phyloP scores from a whole-genome alignment of 192 early-diverging fungal species.

The Backusella westeae region DNA sequence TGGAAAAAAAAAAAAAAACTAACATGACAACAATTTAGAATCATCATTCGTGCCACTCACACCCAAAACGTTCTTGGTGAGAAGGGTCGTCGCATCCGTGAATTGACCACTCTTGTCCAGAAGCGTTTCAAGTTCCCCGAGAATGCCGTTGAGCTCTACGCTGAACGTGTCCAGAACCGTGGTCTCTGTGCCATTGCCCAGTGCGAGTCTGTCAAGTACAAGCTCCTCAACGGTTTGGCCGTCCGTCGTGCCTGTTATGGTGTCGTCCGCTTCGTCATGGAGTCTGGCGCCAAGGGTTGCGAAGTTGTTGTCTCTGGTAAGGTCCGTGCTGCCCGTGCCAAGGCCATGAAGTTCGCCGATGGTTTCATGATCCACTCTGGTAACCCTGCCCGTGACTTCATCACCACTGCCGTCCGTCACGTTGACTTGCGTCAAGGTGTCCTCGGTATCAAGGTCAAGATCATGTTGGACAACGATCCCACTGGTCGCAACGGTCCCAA shows the following conservation, averaged over 20 bases:
- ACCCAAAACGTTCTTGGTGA: conserved; percentile 98
- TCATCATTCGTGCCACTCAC: conserved; percentile 99
- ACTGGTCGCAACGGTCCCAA: conserved; percentile 92
- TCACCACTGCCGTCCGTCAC: conserved; percentile 96
- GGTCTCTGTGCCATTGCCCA: conserved; percentile 98
- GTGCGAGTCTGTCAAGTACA: conserved; percentile 98
- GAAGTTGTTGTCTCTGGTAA: conserved; percentile 99
- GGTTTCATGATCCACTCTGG: conserved; percentile 99
- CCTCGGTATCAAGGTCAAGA: conserved; percentile 99
- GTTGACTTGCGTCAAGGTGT: conserved; percentile 99
- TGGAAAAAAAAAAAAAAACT: not conserved
- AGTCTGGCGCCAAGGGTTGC: conserved; percentile 98
- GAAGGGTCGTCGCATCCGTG: conserved; percentile 98
- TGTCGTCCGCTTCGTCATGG: conserved; percentile 99
- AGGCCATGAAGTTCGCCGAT: conserved; percentile 99
- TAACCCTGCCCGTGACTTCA: conserved; percentile 94
- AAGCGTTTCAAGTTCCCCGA: conserved; percentile 99
- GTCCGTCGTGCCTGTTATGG: conserved; percentile 97
- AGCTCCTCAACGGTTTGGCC: conserved; percentile 94
- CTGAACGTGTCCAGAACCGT: conserved; percentile 95
- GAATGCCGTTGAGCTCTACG: conserved; percentile 97
- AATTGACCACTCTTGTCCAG: conserved; percentile 96
- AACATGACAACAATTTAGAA: conserved; percentile 28
- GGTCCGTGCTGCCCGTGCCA: conserved; percentile 99
- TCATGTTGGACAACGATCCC: conserved; percentile 95